Conservation (phyloP, 1,284 basidiomycete genomes). For the Microbotryomycetes sp. region DNA sequence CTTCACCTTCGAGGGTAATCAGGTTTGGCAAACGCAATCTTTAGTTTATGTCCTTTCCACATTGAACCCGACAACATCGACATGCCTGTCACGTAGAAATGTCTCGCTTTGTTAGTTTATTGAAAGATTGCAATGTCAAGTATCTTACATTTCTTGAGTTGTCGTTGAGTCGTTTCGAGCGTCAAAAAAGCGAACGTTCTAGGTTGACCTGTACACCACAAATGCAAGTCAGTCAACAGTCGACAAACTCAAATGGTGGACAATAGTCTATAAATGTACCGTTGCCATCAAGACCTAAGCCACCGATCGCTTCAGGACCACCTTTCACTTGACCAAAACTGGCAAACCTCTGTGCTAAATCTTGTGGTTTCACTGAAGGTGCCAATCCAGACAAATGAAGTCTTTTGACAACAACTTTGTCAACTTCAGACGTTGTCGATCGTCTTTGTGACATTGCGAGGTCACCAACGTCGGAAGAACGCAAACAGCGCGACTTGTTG, state of each 20-base stretch:
- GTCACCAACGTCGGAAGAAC: no score
- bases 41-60: constrained; percentile 34
- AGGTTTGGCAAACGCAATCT: constrained; percentile 26
- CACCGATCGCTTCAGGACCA: constrained; percentile 15
- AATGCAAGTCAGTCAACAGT: not conserved
- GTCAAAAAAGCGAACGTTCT: constrained; percentile 27
- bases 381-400: constrained; percentile 28
- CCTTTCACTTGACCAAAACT: constrained; percentile 22
- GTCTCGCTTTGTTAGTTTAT: not conserved
- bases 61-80: constrained; percentile 30
- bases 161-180: constrained; percentile 20
- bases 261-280: not conserved
- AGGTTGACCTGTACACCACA: constrained; percentile 10
- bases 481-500: no score
- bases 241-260: no score
- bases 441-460: no score
- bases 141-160: constrained; percentile 23
- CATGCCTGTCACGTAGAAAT: constrained; percentile 14
- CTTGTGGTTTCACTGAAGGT: constrained; percentile 14
- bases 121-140: no score
- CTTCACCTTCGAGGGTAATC: constrained; percentile 19
- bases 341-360: constrained; percentile 28
- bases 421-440: no score
- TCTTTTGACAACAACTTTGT: constrained; percentile 11
- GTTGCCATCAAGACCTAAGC: constrained; percentile 10